A percentile compares a stretch with the other conserved stretches of the same genome.
phyloP scores from a whole-genome alignment of 2,329 filamentous ascomycete genomes.

The Blastomyces parvus region DNA sequence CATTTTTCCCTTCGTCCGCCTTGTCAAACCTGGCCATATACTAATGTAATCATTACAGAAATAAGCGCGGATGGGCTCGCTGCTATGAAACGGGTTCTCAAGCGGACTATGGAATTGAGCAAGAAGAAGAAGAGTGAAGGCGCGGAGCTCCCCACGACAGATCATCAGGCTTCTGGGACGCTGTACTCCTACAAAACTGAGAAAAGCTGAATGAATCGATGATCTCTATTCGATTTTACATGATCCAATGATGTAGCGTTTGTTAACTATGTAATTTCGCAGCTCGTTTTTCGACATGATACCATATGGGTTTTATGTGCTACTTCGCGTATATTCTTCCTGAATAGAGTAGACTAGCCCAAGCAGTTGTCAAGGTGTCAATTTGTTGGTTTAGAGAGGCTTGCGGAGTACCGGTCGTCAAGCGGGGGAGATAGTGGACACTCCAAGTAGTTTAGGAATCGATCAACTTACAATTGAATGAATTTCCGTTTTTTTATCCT shows the following conservation, averaged over 20 bases:
- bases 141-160: not conserved
- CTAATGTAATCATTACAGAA: slow-evolving; percentile 28
- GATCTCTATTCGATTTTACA: not conserved
- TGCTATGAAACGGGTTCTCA: slow-evolving; percentile 23
- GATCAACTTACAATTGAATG: no score
- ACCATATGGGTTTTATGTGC: not conserved
- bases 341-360: not conserved
- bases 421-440: no score
- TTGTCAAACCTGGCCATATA: slow-evolving; percentile 12
- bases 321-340: not conserved
- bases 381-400: no score
- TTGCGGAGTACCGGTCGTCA: no score
- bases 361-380: no score
- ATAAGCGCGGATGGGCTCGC: slow-evolving; percentile 31
- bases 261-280: not conserved
- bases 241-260: not conserved
- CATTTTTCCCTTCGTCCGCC: not conserved
- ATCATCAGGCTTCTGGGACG: not conserved
- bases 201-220: not conserved
- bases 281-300: not conserved
- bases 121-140: not conserved
- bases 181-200: not conserved
- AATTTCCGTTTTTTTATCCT: no score
- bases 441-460: no score
- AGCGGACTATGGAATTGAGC: slow-evolving; percentile 10